Percentiles rank a stretch among this genome's conserved stretches.
These are phyloP conservation scores for Yamadazyma atmosphaerica DNA, from an alignment of 1,139 yeast genomes.

Conservation along the genomic window DNA sequence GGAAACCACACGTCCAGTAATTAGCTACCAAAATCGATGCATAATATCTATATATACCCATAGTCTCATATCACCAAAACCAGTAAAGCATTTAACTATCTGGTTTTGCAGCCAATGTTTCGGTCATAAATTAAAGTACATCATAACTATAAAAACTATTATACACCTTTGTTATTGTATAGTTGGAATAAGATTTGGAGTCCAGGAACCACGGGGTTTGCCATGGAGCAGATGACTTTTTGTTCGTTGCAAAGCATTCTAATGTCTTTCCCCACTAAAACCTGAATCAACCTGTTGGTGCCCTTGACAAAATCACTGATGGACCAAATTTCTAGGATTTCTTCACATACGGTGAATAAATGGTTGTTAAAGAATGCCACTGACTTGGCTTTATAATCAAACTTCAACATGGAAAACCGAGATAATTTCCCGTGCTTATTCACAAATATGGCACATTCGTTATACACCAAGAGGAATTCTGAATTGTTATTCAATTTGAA, in stretches of 20 bases:
- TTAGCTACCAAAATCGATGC: no score
- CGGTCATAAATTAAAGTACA: no score
- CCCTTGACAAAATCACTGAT: conserved; percentile 53
- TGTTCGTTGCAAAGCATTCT: conserved; percentile 44
- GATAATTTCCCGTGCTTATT: conserved; percentile 67
- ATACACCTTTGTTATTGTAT: not conserved
- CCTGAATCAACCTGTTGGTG: conserved; percentile 62
- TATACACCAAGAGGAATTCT: conserved; percentile 66
- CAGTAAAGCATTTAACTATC: no score
- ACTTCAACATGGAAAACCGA: conserved; percentile 55
- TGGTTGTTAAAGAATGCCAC: conserved; percentile 60
- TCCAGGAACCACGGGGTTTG: conserved; percentile 69
- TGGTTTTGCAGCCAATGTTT: no score
- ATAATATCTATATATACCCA: no score
- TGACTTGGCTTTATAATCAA: conserved; percentile 60
- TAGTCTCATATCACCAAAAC: no score
- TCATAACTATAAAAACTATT: no score
- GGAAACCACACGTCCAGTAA: no score
- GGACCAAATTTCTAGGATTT: conserved; percentile 68
- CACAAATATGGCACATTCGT: conserved; percentile 69
- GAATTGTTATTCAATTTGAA: conserved; percentile 54
- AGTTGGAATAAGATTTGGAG: conserved; percentile 53
- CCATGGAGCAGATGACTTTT: conserved; percentile 54
- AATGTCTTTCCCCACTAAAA: conserved; percentile 70
- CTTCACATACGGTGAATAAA: conserved; percentile 64